A percentile compares a stretch with the other conserved stretches of the same genome.
These are phyloP conservation scores for Saturnispora sekii DNA, from an alignment of 805 yeast genomes.

Conservation along the genomic window DNA sequence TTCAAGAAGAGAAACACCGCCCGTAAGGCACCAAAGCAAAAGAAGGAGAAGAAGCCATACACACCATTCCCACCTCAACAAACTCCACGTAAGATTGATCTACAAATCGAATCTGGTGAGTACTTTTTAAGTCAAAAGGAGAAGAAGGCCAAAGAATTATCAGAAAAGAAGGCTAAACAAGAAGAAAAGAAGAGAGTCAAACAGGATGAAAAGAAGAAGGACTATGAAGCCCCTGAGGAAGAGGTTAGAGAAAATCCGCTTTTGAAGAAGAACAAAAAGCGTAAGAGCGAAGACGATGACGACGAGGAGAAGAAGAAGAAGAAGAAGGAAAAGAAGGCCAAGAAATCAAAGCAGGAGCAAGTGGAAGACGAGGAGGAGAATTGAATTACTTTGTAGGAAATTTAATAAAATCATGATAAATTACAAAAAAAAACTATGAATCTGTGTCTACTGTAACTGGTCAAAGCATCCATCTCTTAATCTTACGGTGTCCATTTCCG, in stretches of 20 bases:
- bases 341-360: constrained; percentile 23
- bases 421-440: background rate
- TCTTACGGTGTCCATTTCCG: constrained; percentile 6
- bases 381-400: background rate
- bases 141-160: constrained; percentile 59
- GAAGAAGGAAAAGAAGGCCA: constrained; percentile 24
- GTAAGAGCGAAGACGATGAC: constrained; percentile 21
- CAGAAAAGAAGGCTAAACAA: constrained; percentile 73
- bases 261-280: constrained; percentile 24
- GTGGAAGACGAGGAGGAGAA: constrained; percentile 12
- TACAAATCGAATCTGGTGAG: constrained; percentile 97
- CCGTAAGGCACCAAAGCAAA: constrained; percentile 74
- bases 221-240: constrained; percentile 83
- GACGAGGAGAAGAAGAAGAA: constrained; percentile 23
- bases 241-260: constrained; percentile 28
- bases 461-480: background rate
- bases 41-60: constrained; percentile 62
- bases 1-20: constrained; percentile 95
- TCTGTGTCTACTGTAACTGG: no score
- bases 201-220: constrained; percentile 64
- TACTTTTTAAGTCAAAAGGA: constrained; percentile 86
- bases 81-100: constrained; percentile 92
- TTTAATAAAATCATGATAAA: constrained; percentile 1
- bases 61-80: constrained; percentile 99
- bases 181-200: constrained; percentile 55